Evolutionary conservation across 1,284 basidiomycete genomes (phyloP), one percentile per base, ranked within the genome.

Genomic region (Farysia itapuensis): DNA sequence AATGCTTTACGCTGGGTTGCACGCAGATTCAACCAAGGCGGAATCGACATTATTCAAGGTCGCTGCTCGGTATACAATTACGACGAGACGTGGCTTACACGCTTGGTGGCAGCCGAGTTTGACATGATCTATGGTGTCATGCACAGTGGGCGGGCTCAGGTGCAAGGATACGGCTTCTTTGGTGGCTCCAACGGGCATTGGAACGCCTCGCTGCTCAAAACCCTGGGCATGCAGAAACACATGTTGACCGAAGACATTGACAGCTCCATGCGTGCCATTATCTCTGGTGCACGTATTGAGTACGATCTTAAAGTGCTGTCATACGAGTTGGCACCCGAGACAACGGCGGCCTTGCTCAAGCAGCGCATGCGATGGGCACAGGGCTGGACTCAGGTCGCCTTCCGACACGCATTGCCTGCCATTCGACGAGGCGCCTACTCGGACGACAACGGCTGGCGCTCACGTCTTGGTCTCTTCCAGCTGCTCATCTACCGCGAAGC

Each of bases 181-280:
- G 70, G 70, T 35, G 70, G 70, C 2, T 59, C 57, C 20, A 72
- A 73, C 24, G 71, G 71, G 8, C 61, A 70, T 35, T 73, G 71
- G 71, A 73, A 72, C 26, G 59, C 67, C 2, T 60, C 53, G 22
- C 42, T 73, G 20, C 58, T 73, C 21, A 49, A 49, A 18, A 49
- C 67, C 14, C 39, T 73, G 5, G 60, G 60, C 3, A 65, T 72
- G 61, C 54, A 71, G 30, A 63, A 61, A 36, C 51, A 66, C 26
- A 71, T 72, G 68, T 43, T 71, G 14, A 71, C 70, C 22, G 70
- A 72, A 35, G 70, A 72, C 43, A 71, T 73, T 23, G 69, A 73
- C 43, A 60, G 61, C 25, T 60, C 67, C 4, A 42, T 73, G 36
- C 60, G 71, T 2, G 71, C 70, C 20, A 65, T 73, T 47, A 67